Evolutionary conservation across 1,284 basidiomycete species (phyloP), one percentile per base, ranked within the genome.

Genomic region (Puccinia horiana): DNA sequence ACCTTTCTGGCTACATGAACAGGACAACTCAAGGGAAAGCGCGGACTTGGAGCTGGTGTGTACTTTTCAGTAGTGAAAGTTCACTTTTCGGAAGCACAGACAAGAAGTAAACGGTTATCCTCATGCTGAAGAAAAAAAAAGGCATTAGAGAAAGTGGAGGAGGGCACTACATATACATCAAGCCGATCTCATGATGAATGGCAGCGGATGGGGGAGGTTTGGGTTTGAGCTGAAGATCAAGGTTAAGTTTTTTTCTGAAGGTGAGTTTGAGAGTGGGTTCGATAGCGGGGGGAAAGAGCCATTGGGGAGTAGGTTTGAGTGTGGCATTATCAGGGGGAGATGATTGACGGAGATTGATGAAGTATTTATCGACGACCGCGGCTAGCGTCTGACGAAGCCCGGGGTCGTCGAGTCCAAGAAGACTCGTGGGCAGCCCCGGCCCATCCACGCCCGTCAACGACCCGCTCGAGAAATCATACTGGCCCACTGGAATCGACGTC

Each of bases 381-480:
- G 4, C 37, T 6, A 65, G 63, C 37, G 63, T 65, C 16, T 37
- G 63, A n/a, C 63, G 63, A 8, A 65, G 20, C 35, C 6, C 63
- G 26, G 63, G 63, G 63, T 65, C 63, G 32, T 65, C 63, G 9
- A 65, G 35, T 20, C 32, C 63, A 2, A 65, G 63, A 35, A 65
- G 37, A 35, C 63, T 65, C 20, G 63, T 6, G 1, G 63, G 37
- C 18, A 65, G 63, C 16, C 63, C 63, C 20, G 37, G 6, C 12
- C 63, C 63, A 6, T 40, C 63, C 37, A 40, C 14, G 26, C 37
- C 35, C 63, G 63, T 40, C 63, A 37, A 26, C 12, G 18, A 1
- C 29, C 61, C 47, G 16, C 44, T 49, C 42, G 42, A 47, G 18
- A 72, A 72, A 72, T 72, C 69, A 32, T 72, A 72, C 47, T 72